Conservation (phyloP, 2,329 filamentous ascomycete genomes). For the Talaromyces amestolkiae region DNA sequence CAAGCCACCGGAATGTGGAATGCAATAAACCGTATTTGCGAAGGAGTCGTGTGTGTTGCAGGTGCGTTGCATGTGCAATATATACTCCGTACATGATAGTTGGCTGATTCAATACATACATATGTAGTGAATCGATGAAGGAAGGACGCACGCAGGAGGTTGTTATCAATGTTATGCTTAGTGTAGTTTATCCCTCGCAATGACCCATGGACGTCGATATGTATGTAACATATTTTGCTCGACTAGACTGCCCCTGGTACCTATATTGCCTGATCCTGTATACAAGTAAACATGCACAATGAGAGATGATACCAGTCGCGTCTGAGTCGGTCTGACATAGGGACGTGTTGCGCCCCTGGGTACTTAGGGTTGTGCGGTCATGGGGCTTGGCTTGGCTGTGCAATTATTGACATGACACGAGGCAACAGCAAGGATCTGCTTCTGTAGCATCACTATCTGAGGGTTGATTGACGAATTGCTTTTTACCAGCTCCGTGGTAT, state of each 20-base stretch:
- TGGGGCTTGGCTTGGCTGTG: conserved; percentile 5
- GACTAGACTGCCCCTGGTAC: not conserved
- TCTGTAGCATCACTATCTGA: no score
- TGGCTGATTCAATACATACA: not conserved
- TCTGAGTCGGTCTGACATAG: not conserved
- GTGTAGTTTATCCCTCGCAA: not conserved
- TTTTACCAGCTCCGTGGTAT: not conserved
- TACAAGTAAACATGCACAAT: not conserved
- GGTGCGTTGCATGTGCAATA: not conserved
- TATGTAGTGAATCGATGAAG: not conserved
- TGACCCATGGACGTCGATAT: not conserved
- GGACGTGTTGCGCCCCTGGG: not conserved
- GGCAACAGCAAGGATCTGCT: not conserved
- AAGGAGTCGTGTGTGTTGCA: conserved; percentile 3
- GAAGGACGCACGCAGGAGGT: not conserved
- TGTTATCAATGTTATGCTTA: not conserved
- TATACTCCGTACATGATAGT: not conserved
- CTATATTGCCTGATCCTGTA: not conserved
- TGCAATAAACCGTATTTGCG: conserved; percentile 11
- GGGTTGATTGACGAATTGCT: not conserved
- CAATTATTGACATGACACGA: not conserved
- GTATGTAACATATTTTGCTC: not conserved
- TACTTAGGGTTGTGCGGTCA: not conserved
- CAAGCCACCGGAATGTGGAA: conserved; percentile 20
- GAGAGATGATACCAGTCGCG: not conserved